Conservation (phyloP, 345 rosid genomes). For the Lagerstroemia speciosa region DNA sequence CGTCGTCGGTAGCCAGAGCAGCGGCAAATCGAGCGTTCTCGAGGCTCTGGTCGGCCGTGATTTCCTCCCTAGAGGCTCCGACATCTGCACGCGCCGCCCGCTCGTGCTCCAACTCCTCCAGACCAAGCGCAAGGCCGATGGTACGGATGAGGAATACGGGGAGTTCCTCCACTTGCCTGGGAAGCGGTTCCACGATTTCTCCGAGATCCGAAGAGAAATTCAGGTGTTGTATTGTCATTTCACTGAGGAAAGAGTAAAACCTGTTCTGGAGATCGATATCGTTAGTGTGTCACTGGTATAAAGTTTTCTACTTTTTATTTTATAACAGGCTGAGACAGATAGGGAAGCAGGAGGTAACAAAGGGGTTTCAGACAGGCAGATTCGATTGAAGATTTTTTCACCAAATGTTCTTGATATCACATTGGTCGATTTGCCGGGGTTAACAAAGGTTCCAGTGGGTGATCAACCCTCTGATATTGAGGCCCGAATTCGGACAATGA, state of each 20-base stretch:
- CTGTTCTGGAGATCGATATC: neutral
- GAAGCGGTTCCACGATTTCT: slow-evolving; percentile 71
- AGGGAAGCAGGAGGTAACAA: slow-evolving; percentile 83
- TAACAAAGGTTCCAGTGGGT: slow-evolving; percentile 93
- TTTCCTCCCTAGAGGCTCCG: slow-evolving; percentile 85
- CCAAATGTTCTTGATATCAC: slow-evolving; percentile 92
- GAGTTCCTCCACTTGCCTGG: slow-evolving; percentile 88
- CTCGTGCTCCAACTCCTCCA: slow-evolving; percentile 92
- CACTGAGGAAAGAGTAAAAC: neutral
- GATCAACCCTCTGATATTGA: slow-evolving; percentile 94
- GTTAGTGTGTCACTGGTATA: neutral
- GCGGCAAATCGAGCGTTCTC: slow-evolving; percentile 97
- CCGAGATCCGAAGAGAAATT: slow-evolving; percentile 90
- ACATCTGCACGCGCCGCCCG: slow-evolving; percentile 94
- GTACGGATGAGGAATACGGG: slow-evolving; percentile 80
- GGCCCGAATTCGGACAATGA: slow-evolving; percentile 93
- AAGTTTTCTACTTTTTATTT: neutral
- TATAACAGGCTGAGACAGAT: slow-evolving; percentile 66
- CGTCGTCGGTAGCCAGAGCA: slow-evolving; percentile 96
- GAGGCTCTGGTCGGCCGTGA: slow-evolving; percentile 97
- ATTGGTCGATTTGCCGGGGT: slow-evolving; percentile 94
- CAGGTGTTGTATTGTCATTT: slow-evolving; percentile 31
- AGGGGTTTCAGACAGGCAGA: slow-evolving; percentile 88
- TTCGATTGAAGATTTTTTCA: slow-evolving; percentile 76
- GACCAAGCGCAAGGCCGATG: slow-evolving; percentile 52